Base-by-base conservation (phyloP, 441 rosid genomes). In the Raphanus hybrid region DNA sequence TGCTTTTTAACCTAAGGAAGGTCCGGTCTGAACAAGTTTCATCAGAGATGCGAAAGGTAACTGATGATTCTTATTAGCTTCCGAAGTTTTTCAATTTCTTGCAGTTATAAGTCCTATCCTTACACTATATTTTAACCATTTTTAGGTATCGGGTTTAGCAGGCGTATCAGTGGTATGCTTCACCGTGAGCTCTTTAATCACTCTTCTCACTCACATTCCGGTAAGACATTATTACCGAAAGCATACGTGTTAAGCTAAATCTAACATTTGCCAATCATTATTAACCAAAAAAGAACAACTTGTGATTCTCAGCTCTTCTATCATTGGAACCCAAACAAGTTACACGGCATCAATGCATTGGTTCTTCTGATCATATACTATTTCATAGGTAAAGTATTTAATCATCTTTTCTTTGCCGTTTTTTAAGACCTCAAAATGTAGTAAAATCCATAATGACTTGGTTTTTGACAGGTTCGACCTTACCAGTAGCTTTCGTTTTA, bases 11-110 rank as follows among this genome's bases (percentile, higher is more conserved):
- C 75, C 77, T 85, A 71, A 83, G 85, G 79, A 85, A 79, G 71
- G 86, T 88, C 67, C 84, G 87, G 64, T 88, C 87, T 23, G 88
- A 86, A 75, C 88, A 83, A 64, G 80, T 85, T 67, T 83, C 84
- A 59, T 50, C 85, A 64, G 92, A 88, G 79, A 88, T 86, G 86
- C 83, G 87, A 75, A 88, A 88, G 87, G 92, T 88, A 71, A 15
- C 71, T 16, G 32, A 26, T 58, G 71, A 35, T 54, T 75, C 29
- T 48, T 75, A 29, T 45, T 43, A 16, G 29, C 63, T 67, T 23
- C 8, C 64, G 15, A 62, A 48, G 63, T 16, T 43, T 43, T 58
- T 3, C 4, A n/a, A 1, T 14, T 3, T 14, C 6, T 41, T 64
- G 43, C 55, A 58, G 41, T 59, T 70, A 0, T 16, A 34, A 70